Conservation (phyloP, 345 rosid species). For the Salix koriyanagi region DNA sequence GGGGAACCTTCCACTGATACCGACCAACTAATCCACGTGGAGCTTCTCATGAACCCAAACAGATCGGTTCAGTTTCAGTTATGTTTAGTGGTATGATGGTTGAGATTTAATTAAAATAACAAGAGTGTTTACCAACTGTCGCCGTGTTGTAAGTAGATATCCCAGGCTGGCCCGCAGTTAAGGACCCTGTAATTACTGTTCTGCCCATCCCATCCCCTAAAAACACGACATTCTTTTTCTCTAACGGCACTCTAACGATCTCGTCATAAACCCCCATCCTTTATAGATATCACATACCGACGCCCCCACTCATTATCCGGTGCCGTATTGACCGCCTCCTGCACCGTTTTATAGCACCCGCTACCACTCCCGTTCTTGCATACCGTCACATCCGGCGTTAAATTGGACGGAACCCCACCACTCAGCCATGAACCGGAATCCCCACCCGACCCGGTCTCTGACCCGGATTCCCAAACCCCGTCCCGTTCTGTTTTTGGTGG, state of each 20-base stretch:
- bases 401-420: slow-evolving; percentile 42
- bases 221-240: slow-evolving; percentile 75
- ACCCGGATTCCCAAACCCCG: slow-evolving; percentile 36
- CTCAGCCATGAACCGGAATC: slow-evolving; percentile 6
- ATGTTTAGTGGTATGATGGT: no score
- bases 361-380: slow-evolving; percentile 39
- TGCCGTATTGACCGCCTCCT: slow-evolving; percentile 76
- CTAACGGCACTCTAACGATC: slow-evolving; percentile 65
- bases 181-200: slow-evolving; percentile 74
- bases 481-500: slow-evolving; percentile 70
- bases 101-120: not conserved
- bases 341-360: slow-evolving; percentile 54
- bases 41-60: no score
- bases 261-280: slow-evolving; percentile 68
- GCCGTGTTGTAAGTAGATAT: slow-evolving; percentile 69
- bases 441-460: not conserved
- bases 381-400: slow-evolving; percentile 60
- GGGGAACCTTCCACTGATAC: not conserved
- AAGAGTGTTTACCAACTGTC: slow-evolving; percentile 55
- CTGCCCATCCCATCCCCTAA: slow-evolving; percentile 82
- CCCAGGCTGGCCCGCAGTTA: slow-evolving; percentile 53
- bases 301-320: slow-evolving; percentile 38
- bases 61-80: no score
- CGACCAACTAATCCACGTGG: no score
- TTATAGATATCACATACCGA: slow-evolving; percentile 58